These are phyloP conservation scores for Nicotiana undulata DNA, from an alignment of 257 asterid species.

Conservation along the genomic window DNA sequence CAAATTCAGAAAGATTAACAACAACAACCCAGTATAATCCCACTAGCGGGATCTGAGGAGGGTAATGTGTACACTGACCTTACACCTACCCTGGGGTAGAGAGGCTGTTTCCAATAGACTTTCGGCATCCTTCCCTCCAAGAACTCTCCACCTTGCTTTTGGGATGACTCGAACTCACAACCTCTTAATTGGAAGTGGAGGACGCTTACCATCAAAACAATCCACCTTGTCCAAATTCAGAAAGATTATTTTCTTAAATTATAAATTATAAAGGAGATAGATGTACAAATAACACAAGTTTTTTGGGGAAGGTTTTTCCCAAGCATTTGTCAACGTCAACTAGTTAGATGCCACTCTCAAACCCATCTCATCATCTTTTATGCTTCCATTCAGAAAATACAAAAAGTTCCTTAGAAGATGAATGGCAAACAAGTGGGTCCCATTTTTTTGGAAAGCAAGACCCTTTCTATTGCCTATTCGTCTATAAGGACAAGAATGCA, in stretches of 20 bases:
- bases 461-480: conserved; percentile 3
- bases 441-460: neutral
- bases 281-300: neutral
- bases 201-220: too few relatives aligned
- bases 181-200: too few relatives aligned
- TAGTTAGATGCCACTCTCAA: neutral
- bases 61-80: too few relatives aligned
- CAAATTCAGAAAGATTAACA: neutral
- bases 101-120: too few relatives aligned
- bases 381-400: conserved; percentile 1
- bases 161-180: too few relatives aligned
- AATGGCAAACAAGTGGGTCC: conserved; percentile 6
- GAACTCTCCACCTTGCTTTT: too few relatives aligned
- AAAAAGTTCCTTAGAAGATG: neutral
- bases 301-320: neutral
- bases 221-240: too few relatives aligned
- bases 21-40: too few relatives aligned
- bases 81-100: too few relatives aligned
- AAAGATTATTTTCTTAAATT: neutral
- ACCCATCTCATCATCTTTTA: conserved; percentile 5
- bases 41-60: too few relatives aligned
- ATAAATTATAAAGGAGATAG: neutral
- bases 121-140: too few relatives aligned
- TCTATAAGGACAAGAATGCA: conserved; percentile 10
- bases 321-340: neutral